Conservation (phyloP, 495 filamentous ascomycete genomes). For the Penicillium argentinense region DNA sequence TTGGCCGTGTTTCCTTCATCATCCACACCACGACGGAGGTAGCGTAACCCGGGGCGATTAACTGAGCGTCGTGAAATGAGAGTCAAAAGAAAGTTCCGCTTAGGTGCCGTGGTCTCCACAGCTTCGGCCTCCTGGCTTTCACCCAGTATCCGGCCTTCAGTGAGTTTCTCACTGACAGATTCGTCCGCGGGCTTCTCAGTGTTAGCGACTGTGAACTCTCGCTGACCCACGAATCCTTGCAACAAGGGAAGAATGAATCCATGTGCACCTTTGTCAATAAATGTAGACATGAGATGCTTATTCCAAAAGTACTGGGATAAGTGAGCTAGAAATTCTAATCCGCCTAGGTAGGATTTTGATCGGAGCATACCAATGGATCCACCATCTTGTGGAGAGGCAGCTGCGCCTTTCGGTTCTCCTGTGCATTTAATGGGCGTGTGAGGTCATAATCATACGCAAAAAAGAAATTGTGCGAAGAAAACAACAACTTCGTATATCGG, state of each 20-base stretch:
- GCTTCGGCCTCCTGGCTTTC: conserved; percentile 31
- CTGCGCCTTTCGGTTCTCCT: conserved; percentile 37
- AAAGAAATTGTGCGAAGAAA: conserved; percentile 82
- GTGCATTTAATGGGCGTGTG: conserved; percentile 61
- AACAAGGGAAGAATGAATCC: conserved; percentile 77
- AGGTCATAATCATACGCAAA: conserved; percentile 92
- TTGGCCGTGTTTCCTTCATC: conserved; percentile 88
- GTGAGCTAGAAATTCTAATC: background rate
- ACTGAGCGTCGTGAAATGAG: conserved; percentile 82
- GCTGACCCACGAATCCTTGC: conserved; percentile 93
- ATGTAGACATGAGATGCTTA: conserved; percentile 65
- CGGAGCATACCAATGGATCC: conserved; percentile 63
- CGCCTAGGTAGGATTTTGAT: conserved; percentile 15
- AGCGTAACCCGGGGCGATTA: conserved; percentile 82
- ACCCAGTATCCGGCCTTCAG: conserved; percentile 33
- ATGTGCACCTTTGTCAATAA: conserved; percentile 63
- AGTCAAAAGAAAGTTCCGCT: conserved; percentile 68
- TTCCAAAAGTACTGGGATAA: conserved; percentile 84
- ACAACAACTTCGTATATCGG: conserved; percentile 75
- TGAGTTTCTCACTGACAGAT: conserved; percentile 17
- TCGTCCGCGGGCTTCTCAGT: conserved; percentile 15
- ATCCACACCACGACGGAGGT: conserved; percentile 88
- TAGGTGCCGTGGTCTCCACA: conserved; percentile 23
- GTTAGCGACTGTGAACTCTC: conserved; percentile 67
- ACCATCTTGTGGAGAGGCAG: conserved; percentile 67